Base-by-base conservation (phyloP, 805 yeast genomes). In the Aciculoconidium aculeatum region DNA sequence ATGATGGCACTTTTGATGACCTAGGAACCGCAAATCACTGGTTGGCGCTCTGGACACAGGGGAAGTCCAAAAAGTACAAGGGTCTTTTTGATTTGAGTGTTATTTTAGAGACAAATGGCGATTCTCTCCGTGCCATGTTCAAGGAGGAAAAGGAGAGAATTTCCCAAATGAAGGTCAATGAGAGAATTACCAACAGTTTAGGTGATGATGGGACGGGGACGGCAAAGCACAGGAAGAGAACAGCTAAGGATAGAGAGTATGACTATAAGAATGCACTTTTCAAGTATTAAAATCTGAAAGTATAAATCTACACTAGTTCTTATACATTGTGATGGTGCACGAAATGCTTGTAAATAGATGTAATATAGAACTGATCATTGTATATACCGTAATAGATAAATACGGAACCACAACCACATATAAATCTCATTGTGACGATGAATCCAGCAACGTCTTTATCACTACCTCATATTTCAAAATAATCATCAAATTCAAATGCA, bases 21-120 rank as follows among this genome's bases (percentile, higher is more conserved):
- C 49, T 57, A 12, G 82, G 81, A 2, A 67, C 75, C 27, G 86
- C 94, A 0, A 54, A 72, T 3, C 71, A 69, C 39, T 73, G 87
- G 77, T 55, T 78, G 2, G 73, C 73, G 35, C 49, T 65, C 16
- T 78, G 81, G 75, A 65, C 72, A 34, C 75, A 67, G 35, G 84
- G 85, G 1, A 65, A 64, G 30, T 58, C 35, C 22, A 28, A 36
- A n/a, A 35, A 38, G 15, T 55, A 49, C 35, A 42, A 37, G 19
- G 65, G 62, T 1, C 41, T 61, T 10, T 61, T 64, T 37, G 70
- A 64, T 32, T 38, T 47, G 25, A 47, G 44, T 5, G 58, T 64
- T 3, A 56, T 64, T 15, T 24, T 49, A 14, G 61, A 58, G 23
- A 34, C 43, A 7, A 49, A 52, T 23, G 51, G 48, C 4, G 36